Base-by-base conservation (phyloP, 768 basidiomycete species). In the Strobilomyces confusus region DNA sequence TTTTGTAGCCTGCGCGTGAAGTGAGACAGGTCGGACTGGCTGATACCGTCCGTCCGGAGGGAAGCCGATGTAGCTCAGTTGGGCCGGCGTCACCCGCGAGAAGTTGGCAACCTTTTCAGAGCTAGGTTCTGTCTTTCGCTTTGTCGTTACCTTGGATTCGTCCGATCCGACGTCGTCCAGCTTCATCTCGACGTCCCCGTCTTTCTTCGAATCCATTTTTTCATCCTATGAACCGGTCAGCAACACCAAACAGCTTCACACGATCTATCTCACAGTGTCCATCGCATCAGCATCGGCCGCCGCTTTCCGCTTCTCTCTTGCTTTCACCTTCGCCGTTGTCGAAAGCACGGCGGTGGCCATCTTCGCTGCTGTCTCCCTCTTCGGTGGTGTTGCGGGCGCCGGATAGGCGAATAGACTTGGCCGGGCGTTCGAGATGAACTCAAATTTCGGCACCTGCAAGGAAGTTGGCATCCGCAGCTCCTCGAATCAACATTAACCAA, bases 241-340 rank as follows among this genome's bases (percentile, higher is more conserved):
- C 44, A 48, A 50, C 40, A 2, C n/a, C 12, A 15, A 29, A 23
- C 9, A n/a, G 15, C 25, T 7, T 19, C 46, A n/a, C 29, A 46
- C 33, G 4, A 9, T 12, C 33, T 1, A 41, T 71, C 85, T 72
- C 61, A 94, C 92, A 46, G 83, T 79, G 20, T 95, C 91, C 85
- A 94, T 93, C 1, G 77, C 75, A 43, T 89, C 89, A 12, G 80
- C 83, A 46, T 92, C 92, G 4, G 82, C 84, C 38, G 82, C 89
- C 41, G 89, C 91, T 71, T 97, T 93, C 63, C 83, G 89, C 79
- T 90, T 95, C 66, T 94, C 93, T 58, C 97, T 80, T 2, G 94
- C 94, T 68, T 92, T 92, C n/a, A 90, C 92, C 69, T 92, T 95
- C 0, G 94, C 95, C 2, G 97, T 99, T 1, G 97, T 98, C 9